phyloP scores from a whole-genome alignment of 129 eudicot species.

The Ambrosia artemisiifolia region DNA sequence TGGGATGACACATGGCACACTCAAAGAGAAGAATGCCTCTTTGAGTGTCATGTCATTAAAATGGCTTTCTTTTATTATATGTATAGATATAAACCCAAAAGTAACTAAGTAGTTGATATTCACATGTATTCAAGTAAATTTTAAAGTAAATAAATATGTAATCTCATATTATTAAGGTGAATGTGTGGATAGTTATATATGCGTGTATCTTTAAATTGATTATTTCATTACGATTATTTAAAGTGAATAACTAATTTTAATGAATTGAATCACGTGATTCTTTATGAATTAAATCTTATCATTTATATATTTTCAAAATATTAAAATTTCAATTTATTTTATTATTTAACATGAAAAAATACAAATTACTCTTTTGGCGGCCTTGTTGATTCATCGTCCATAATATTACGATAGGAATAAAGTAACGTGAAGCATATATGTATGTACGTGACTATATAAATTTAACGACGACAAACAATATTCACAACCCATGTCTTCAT shows the following conservation, averaged over 20 bases:
- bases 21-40: too few relatives aligned
- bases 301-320: background rate
- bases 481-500: slow-evolving; percentile 6
- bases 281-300: background rate
- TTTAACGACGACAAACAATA: background rate
- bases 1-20: too few relatives aligned
- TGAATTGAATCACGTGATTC: background rate
- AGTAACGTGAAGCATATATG: background rate
- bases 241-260: background rate
- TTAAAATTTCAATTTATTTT: too few relatives aligned
- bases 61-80: too few relatives aligned
- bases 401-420: background rate
- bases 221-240: background rate
- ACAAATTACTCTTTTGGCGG: too few relatives aligned
- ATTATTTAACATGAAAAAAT: too few relatives aligned
- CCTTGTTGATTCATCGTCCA: too few relatives aligned
- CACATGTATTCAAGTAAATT: background rate
- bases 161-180: background rate
- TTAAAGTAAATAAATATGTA: background rate
- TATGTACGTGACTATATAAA: background rate
- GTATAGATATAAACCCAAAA: too few relatives aligned
- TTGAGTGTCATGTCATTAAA: too few relatives aligned
- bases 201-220: background rate
- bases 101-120: background rate
- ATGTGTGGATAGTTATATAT: background rate